Percentiles rank a stretch among this genome's conserved stretches.
phyloP scores from a whole-genome alignment of 306 rosid genomes.

The Lathyrus tuberosus region DNA sequence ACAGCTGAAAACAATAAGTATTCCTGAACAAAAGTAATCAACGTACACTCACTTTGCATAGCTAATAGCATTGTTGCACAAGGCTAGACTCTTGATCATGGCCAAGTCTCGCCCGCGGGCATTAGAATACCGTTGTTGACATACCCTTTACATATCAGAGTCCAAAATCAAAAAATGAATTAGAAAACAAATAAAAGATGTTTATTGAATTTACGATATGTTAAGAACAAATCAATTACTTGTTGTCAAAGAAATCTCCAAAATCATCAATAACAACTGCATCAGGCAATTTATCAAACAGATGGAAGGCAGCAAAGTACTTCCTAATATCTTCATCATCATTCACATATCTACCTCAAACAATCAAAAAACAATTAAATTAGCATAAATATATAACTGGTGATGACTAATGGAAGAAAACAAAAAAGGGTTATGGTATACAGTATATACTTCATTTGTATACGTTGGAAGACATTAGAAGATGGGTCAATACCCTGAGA shows the following conservation, averaged over 20 bases:
- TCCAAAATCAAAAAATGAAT: conserved; percentile 23
- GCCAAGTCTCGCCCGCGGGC: conserved; percentile 83
- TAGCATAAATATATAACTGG: neutral
- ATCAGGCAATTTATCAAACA: conserved; percentile 62
- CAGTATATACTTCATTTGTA: conserved; percentile 70
- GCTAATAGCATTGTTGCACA: conserved; percentile 73
- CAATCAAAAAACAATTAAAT: neutral
- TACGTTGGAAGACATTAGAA: conserved; percentile 61
- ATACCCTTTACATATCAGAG: conserved; percentile 50
- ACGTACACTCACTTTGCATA: conserved; percentile 68
- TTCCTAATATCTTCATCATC: conserved; percentile 77
- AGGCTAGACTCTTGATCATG: conserved; percentile 82
- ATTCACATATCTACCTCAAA: conserved; percentile 61
- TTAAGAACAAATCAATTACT: conserved; percentile 45
- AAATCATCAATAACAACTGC: conserved; percentile 81
- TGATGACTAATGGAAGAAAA: neutral
- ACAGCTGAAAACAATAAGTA: neutral
- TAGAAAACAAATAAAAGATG: neutral
- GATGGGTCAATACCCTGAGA: conserved; percentile 83
- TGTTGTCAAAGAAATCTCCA: conserved; percentile 72
- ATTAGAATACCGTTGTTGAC: conserved; percentile 71
- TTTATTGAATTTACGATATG: neutral
- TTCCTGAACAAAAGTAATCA: neutral
- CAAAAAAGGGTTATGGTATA: conserved; percentile 4
- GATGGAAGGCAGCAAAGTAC: conserved; percentile 88